A percentile compares a stretch with the other conserved stretches of the same genome.
Evolutionary conservation across 208 protist genomes (phyloP).

Genomic region (Wallacemonas sp.): DNA sequence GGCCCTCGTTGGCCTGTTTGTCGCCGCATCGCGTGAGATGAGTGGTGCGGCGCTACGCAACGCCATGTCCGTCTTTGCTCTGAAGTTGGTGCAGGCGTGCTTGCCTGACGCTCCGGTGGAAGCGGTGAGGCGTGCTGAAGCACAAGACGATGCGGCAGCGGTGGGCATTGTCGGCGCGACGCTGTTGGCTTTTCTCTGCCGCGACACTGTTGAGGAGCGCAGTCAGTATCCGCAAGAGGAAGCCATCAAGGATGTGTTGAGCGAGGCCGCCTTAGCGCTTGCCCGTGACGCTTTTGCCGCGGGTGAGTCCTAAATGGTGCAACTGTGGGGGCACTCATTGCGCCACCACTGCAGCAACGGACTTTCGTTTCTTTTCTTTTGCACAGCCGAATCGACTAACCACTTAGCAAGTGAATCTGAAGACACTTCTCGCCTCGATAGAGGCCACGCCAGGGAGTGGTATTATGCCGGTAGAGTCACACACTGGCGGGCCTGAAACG

Average conservation of each 20-base stretch:
- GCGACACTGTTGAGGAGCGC: too few relatives aligned
- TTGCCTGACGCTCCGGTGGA: background rate
- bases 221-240: too few relatives aligned
- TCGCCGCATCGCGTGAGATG: conserved; percentile 20
- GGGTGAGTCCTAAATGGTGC: background rate
- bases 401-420: too few relatives aligned
- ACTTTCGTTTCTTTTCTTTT: background rate
- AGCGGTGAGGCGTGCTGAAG: background rate
- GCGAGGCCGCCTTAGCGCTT: background rate
- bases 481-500: too few relatives aligned
- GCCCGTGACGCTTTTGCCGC: background rate
- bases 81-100: conserved; percentile 27
- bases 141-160: background rate
- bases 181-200: background rate
- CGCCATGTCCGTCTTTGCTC: conserved; percentile 33
- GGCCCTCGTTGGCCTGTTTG: conserved; percentile 20
- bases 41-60: conserved; percentile 41
- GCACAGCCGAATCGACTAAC: background rate
- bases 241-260: background rate
- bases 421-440: too few relatives aligned
- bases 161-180: background rate
- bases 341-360: too few relatives aligned
- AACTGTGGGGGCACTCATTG: too few relatives aligned
- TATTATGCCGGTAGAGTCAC: too few relatives aligned
- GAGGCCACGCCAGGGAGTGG: too few relatives aligned